Conservation (phyloP, 495 filamentous ascomycete species). For the Pseudoneurospora amorphoporcata region DNA sequence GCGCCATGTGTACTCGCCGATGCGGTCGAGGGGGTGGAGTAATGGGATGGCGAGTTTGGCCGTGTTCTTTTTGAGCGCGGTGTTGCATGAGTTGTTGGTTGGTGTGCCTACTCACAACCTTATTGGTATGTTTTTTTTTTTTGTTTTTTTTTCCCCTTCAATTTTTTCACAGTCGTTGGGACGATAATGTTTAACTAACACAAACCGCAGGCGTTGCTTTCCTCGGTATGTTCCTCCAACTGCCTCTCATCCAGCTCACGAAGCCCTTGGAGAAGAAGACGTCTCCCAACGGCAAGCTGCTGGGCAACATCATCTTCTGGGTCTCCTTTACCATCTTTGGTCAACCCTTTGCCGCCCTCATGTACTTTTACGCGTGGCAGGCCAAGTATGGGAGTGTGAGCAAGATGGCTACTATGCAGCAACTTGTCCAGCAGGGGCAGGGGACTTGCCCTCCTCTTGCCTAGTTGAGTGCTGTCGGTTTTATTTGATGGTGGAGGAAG, state of each 20-base stretch:
- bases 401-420: slow-evolving; percentile 4
- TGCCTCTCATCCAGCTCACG: slow-evolving; percentile 79
- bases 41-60: slow-evolving; percentile 54
- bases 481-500: background rate
- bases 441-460: background rate
- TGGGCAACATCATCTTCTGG: slow-evolving; percentile 95
- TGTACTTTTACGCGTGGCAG: slow-evolving; percentile 98
- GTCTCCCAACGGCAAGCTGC: slow-evolving; percentile 56
- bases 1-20: slow-evolving; percentile 77
- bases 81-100: slow-evolving; percentile 86
- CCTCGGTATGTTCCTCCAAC: slow-evolving; percentile 82
- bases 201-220: slow-evolving; percentile 66
- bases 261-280: slow-evolving; percentile 67
- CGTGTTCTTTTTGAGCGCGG: slow-evolving; percentile 77
- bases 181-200: slow-evolving; percentile 6
- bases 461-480: background rate
- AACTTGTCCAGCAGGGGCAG: background rate
- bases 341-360: slow-evolving; percentile 77
- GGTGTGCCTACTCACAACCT: slow-evolving; percentile 94
- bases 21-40: slow-evolving; percentile 72
- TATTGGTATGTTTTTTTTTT: slow-evolving; percentile 47
- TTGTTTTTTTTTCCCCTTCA: background rate
- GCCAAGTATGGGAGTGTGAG: slow-evolving; percentile 80
- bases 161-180: background rate
- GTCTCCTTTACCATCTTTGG: slow-evolving; percentile 86